Percentiles rank a stretch among this genome's conserved stretches.
These are phyloP conservation scores for Fusarium albosuccineum DNA, from an alignment of 2,329 filamentous ascomycete genomes.

Conservation along the genomic window DNA sequence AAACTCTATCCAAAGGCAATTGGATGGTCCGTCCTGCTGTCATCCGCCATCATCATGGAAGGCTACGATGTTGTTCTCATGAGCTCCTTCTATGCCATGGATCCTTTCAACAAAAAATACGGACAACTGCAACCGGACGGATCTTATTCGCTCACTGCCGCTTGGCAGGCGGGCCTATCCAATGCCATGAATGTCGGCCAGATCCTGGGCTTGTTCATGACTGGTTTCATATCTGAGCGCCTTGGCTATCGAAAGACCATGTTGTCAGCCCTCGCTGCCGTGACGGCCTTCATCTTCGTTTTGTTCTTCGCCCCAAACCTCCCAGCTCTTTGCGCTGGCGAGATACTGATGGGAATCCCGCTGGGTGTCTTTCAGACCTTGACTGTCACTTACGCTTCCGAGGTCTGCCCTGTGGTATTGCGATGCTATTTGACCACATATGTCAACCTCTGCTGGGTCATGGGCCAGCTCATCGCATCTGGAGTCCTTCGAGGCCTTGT, in stretches of 20 bases:
- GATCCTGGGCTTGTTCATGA: constrained; percentile 27
- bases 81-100: neutral
- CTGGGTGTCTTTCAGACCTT: constrained; percentile 20
- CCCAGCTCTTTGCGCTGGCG: constrained; percentile 1
- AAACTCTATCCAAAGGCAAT: constrained; percentile 16
- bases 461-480: constrained; percentile 53
- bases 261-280: constrained; percentile 57
- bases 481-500: constrained; percentile 51
- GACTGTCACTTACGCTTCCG: constrained; percentile 29
- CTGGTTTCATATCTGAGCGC: constrained; percentile 20
- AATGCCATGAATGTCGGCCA: constrained; percentile 14
- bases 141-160: constrained; percentile 17
- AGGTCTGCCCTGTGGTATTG: constrained; percentile 27
- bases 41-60: neutral
- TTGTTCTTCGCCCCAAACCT: constrained; percentile 43
- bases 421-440: constrained; percentile 43
- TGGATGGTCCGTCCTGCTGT: neutral
- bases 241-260: constrained; percentile 60
- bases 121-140: neutral
- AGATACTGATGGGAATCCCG: constrained; percentile 9
- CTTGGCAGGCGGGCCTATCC: constrained; percentile 29
- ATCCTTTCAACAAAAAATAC: neutral
- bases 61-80: constrained; percentile 3
- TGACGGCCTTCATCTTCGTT: constrained; percentile 39
- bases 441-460: constrained; percentile 54